Evolutionary conservation across 2,329 filamentous ascomycete species (phyloP), one percentile per base, ranked within the genome.

Genomic region (Microsporum canis): DNA sequence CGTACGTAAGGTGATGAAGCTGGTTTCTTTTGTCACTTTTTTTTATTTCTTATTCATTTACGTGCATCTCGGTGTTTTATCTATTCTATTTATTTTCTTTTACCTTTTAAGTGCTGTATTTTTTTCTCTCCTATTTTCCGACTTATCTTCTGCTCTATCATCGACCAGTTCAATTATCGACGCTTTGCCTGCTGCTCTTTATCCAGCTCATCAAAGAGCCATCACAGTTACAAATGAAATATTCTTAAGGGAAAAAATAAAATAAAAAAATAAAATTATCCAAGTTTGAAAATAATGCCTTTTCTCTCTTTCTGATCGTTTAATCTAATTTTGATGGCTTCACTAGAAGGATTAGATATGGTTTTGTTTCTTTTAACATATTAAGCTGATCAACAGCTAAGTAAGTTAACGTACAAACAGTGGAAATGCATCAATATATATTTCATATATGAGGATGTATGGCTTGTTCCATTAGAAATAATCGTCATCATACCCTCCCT

Each of bases 401-500:
- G 17, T 23, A 23, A 23, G 17, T 23, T 12, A 23, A 43, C 27
- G 10, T 31, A 29, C 45, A 14, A 31, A 8, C 5, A 33, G 2
- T 29, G 17, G 10, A 31, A 3, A 49, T 27, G 7, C 45, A 12
- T 49, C 17, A 10, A 27, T 27, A 5, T 23, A 23, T 23, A 23
- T 23, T 23, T 23, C 17, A 23, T 23, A 23, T 23, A 23, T 23
- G 17, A 23, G 17, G 23, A 8, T 5, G 10, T 12, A 2, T 27
- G 8, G 43, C 33, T 36, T 55, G 33, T 7, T 27, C 1, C 14
- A 10, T 23, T 56, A 56, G 29, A 61, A 66, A 61, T 63, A 69
- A 62, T 73, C 68, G 63, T 67, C 70, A 60, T 69, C 69, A 60
- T 73, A 70, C 56, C 72, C 72, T 58, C 68, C 71, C 51, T 74